Evolutionary conservation across 441 rosid species (phyloP).

Genomic region (Jatropha multifida): DNA sequence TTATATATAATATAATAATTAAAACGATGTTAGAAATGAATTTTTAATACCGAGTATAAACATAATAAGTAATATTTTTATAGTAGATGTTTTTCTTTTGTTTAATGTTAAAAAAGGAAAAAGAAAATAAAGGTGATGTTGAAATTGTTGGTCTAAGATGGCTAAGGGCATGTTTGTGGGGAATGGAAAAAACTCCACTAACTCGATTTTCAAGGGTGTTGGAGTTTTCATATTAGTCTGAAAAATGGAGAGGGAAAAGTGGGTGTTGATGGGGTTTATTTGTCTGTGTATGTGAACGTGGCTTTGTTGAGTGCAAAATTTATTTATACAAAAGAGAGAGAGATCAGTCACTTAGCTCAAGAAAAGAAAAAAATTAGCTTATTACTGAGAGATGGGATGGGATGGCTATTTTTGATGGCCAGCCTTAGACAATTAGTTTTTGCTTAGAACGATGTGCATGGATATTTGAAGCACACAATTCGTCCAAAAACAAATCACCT

Average conservation of each 20-base stretch:
- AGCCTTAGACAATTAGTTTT: slow-evolving; percentile 17
- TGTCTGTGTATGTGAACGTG: slow-evolving; percentile 39
- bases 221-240: slow-evolving; percentile 48
- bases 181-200: slow-evolving; percentile 60
- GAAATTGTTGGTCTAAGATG: slow-evolving; percentile 41
- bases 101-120: too few species aligned
- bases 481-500: slow-evolving; percentile 5
- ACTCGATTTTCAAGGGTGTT: slow-evolving; percentile 59
- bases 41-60: too few species aligned
- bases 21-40: too few species aligned
- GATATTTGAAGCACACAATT: slow-evolving; percentile 22
- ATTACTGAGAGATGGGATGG: slow-evolving; percentile 35
- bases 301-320: slow-evolving; percentile 6
- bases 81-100: too few species aligned
- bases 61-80: too few species aligned
- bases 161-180: slow-evolving; percentile 67
- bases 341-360: slow-evolving; percentile 30
- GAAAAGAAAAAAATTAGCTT: slow-evolving; percentile 39
- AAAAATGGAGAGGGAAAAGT: slow-evolving; percentile 27
- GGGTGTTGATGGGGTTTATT: slow-evolving; percentile 38
- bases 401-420: slow-evolving; percentile 6
- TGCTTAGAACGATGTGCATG: slow-evolving; percentile 32
- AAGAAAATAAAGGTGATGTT: slow-evolving; percentile 28
- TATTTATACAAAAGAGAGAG: neutral
- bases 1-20: too few species aligned